Base-by-base conservation (phyloP, 2,329 filamentous ascomycete genomes). In the Exophiala phaeomuriformis region DNA sequence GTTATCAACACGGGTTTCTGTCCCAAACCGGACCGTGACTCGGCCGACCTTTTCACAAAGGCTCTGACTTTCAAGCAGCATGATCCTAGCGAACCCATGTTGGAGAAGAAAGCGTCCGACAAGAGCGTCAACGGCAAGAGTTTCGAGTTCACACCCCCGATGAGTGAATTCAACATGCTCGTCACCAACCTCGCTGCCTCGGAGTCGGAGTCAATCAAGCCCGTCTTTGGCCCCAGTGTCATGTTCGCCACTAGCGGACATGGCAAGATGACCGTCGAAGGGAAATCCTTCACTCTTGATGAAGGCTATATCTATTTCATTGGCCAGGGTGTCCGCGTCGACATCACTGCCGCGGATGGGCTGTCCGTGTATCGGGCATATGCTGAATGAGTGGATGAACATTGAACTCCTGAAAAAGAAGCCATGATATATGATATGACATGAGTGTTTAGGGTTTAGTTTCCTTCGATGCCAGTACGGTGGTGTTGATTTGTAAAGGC, bases 1-100 rank as follows among this genome's bases (percentile, higher is more conserved):
- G 85, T 90, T 1, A 73, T 90, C 47, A 87, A 86, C 67, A 81
- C 80, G 0, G 85, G 86, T 0, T 88, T 90, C 72, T 89, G 84
- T 61, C 84, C 85, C 0, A 74, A 74, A 1, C 78, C 80, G 0
- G 81, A 86, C 44, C 75, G 84, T 8, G 78, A 86, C 63, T 80
- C 74, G 41, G 72, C 83, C 28, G 82, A 86, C 12, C 66, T 83
- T 30, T 89, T 90, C 68, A 74, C 74, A 27, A 71, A 77, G 2
- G 76, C 78, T 1, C 65, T 90, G 12, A 85, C 79, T 0, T 89
- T 88, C 70, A 72, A 73, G 35, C 79, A 82, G 0, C 81, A 87
- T 56, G 74, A 73, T 19, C 69, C 72, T 2, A 69, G 78, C 2
- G 79, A 86, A 51, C 77, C 81, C 1, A 69, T 79, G 3, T 68